A percentile compares a stretch with the other conserved stretches of the same genome.
Conservation (phyloP, 2,329 filamentous ascomycete genomes). For the Fusarium chuoi region DNA sequence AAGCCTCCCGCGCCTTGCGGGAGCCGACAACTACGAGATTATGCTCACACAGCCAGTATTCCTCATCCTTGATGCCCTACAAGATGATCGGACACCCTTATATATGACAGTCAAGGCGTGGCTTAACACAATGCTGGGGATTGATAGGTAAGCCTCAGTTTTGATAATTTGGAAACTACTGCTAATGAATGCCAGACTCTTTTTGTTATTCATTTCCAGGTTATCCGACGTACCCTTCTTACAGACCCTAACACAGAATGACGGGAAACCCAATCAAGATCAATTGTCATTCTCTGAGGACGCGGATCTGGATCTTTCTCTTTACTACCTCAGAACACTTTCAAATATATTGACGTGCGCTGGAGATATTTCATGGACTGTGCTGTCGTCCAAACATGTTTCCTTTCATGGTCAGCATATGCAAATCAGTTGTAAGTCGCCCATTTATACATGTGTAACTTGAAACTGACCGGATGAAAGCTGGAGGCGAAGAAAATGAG, state of each 20-base stretch:
- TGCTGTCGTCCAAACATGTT: constrained; percentile 70
- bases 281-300: constrained; percentile 55
- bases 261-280: constrained; percentile 28
- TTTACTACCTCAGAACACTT: constrained; percentile 81
- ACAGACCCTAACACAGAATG: constrained; percentile 23
- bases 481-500: constrained; percentile 62
- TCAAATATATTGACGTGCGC: constrained; percentile 77
- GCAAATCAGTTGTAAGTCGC: constrained; percentile 61
- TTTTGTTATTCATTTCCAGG: constrained; percentile 69
- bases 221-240: constrained; percentile 67
- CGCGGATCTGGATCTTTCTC: constrained; percentile 78
- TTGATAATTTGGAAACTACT: not conserved
- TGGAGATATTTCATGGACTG: constrained; percentile 73
- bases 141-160: constrained; percentile 65
- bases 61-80: constrained; percentile 80
- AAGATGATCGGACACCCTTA: constrained; percentile 76
- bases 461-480: constrained; percentile 49
- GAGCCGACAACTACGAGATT: constrained; percentile 72
- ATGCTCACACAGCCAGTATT: constrained; percentile 86
- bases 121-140: constrained; percentile 74
- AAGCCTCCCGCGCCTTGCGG: constrained; percentile 57
- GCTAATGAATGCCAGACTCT: constrained; percentile 58
- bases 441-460: not conserved
- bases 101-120: constrained; percentile 83
- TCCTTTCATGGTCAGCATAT: constrained; percentile 42